Evolutionary conservation across 495 filamentous ascomycete species (phyloP).

Genomic region (Penicillium coprophilum): DNA sequence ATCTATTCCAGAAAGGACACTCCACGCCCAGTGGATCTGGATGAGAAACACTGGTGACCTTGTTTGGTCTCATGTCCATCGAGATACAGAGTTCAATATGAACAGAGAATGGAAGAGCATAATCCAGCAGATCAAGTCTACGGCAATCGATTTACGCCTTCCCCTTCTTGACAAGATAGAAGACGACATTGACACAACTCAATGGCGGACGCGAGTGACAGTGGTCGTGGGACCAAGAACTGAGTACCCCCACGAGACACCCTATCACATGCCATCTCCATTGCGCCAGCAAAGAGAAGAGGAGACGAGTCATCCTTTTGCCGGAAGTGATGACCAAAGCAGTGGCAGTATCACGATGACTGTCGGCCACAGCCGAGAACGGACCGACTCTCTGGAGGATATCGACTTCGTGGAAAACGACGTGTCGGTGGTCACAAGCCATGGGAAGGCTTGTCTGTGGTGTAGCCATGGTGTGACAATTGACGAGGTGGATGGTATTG

Average conservation of each 20-base stretch:
- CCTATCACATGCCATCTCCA: neutral
- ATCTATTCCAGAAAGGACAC: conserved; percentile 2
- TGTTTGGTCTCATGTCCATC: conserved; percentile 31
- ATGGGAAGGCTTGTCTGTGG: conserved; percentile 28
- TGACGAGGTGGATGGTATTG: neutral
- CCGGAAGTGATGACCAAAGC: neutral
- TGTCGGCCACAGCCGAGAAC: neutral
- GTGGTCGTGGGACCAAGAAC: neutral
- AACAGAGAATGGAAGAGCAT: conserved; percentile 21
- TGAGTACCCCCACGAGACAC: neutral
- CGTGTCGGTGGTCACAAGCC: conserved; percentile 4
- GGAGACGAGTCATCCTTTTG: neutral
- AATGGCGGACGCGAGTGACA: neutral
- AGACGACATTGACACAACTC: conserved; percentile 21
- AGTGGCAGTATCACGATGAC: neutral
- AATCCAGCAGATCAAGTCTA: conserved; percentile 20
- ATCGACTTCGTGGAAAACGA: neutral
- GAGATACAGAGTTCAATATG: conserved; percentile 17
- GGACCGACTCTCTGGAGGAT: neutral
- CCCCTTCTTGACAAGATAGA: conserved; percentile 10
- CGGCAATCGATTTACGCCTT: conserved; percentile 17
- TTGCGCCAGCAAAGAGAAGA: neutral
- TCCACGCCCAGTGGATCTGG: conserved; percentile 28
- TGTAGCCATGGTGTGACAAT: conserved; percentile 10
- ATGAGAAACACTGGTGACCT: conserved; percentile 15